Conservation (phyloP, 768 basidiomycete genomes). For the Trametes cubensis region DNA sequence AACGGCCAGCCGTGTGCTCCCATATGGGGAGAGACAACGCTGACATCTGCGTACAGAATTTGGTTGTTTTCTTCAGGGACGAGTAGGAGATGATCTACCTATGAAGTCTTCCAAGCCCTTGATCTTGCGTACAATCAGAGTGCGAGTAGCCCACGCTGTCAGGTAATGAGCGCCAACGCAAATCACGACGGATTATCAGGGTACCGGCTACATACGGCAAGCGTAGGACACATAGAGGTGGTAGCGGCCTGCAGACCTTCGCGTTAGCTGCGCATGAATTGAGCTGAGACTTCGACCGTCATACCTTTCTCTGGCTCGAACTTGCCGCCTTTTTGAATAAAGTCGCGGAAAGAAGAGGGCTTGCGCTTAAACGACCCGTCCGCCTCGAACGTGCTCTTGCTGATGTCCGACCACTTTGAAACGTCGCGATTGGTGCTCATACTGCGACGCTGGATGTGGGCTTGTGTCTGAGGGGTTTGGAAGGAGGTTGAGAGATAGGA, state of each 20-base stretch:
- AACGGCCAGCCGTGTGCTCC: slow-evolving; percentile 88
- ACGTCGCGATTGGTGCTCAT: slow-evolving; percentile 32
- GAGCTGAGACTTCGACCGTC: background rate
- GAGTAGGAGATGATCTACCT: slow-evolving; percentile 47
- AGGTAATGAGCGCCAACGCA: background rate
- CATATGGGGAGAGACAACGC: slow-evolving; percentile 86
- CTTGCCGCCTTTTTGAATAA: slow-evolving; percentile 56
- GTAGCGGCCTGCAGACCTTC: slow-evolving; percentile 65
- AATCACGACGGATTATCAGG: background rate
- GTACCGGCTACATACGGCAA: slow-evolving; percentile 61
- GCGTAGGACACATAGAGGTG: slow-evolving; percentile 88
- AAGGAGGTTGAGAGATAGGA: too few species aligned
- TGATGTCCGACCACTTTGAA: slow-evolving; percentile 51
- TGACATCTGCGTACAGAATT: slow-evolving; percentile 54
- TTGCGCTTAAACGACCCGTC: slow-evolving; percentile 72
- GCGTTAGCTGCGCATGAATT: background rate
- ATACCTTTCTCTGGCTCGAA: slow-evolving; percentile 81
- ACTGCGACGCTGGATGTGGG: background rate
- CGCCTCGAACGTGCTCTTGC: slow-evolving; percentile 51
- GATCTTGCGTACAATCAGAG: slow-evolving; percentile 85
- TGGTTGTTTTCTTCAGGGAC: background rate
- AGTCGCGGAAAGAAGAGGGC: slow-evolving; percentile 55
- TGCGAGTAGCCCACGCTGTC: slow-evolving; percentile 90
- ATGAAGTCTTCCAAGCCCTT: slow-evolving; percentile 90
- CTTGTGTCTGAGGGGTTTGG: too few species aligned